Evolutionary conservation across 2,329 filamentous ascomycete genomes (phyloP).

Genomic region (Keithomyces neogunnii): DNA sequence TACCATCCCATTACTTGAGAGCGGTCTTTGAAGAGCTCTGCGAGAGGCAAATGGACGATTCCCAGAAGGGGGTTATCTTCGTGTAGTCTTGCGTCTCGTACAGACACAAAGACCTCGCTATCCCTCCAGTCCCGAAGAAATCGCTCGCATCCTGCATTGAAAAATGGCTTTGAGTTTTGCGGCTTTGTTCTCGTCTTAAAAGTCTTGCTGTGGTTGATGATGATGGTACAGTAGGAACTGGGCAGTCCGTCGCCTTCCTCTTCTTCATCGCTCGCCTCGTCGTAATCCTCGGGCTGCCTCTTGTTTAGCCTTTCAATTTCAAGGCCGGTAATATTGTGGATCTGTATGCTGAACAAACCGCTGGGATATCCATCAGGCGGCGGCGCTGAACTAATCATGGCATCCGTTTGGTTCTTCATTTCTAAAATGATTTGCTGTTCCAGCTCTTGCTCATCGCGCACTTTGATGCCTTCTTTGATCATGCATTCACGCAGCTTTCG

Average conservation of each 20-base stretch:
- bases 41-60: conserved; percentile 59
- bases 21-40: conserved; percentile 50
- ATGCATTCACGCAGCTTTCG: conserved; percentile 57
- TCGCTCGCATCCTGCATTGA: conserved; percentile 67
- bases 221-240: conserved; percentile 63
- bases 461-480: conserved; percentile 31
- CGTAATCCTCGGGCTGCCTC: conserved; percentile 34
- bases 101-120: conserved; percentile 58
- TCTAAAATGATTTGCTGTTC: conserved; percentile 62
- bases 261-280: conserved; percentile 44
- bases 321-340: conserved; percentile 65
- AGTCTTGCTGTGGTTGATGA: conserved; percentile 61
- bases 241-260: conserved; percentile 58
- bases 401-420: conserved; percentile 49
- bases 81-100: conserved; percentile 58
- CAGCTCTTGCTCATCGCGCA: conserved; percentile 52
- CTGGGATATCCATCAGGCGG: conserved; percentile 53
- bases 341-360: conserved; percentile 61
- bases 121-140: conserved; percentile 61
- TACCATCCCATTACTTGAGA: conserved; percentile 59
- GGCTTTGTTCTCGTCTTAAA: conserved; percentile 69
- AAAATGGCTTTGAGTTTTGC: conserved; percentile 70
- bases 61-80: conserved; percentile 64
- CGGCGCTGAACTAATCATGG: conserved; percentile 60
- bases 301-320: conserved; percentile 54